Evolutionary conservation across 306 rosid species (phyloP).

Genomic region (Prunus mira): DNA sequence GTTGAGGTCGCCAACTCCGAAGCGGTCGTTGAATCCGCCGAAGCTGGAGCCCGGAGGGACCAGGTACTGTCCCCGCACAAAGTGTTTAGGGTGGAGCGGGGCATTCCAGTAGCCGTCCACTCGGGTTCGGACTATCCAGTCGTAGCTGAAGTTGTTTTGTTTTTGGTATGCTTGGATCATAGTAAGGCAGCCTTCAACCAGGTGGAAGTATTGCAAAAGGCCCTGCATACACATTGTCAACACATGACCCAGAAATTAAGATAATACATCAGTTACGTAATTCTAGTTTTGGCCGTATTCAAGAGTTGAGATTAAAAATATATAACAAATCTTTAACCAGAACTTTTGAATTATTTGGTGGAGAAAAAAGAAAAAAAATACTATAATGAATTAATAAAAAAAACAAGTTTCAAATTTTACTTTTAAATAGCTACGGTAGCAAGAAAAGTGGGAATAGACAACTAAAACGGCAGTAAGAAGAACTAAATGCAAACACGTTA

Average conservation of each 20-base stretch:
- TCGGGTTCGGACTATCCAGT: constrained; percentile 89
- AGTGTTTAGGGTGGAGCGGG: constrained; percentile 57
- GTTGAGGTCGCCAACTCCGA: constrained; percentile 72
- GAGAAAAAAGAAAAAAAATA: too few relatives aligned
- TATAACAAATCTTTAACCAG: too few relatives aligned
- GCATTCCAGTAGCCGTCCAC: constrained; percentile 86
- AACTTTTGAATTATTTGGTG: too few relatives aligned
- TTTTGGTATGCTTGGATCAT: constrained; percentile 53
- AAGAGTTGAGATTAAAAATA: too few relatives aligned
- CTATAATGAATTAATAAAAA: too few relatives aligned
- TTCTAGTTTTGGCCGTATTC: too few relatives aligned
- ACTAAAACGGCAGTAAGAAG: background rate
- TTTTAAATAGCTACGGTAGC: background rate
- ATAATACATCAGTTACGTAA: too few relatives aligned
- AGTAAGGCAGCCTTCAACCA: constrained; percentile 76
- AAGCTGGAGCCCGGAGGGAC: constrained; percentile 80
- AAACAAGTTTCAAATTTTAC: too few relatives aligned
- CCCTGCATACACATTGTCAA: constrained; percentile 45
- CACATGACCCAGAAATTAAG: background rate
- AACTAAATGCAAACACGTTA: background rate
- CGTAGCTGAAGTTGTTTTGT: constrained; percentile 55
- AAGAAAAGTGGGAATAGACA: background rate
- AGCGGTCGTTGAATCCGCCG: constrained; percentile 82
- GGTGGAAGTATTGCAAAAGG: constrained; percentile 69
- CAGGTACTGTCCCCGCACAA: constrained; percentile 47